Evolutionary conservation across 805 yeast genomes (phyloP), one percentile per base, ranked within the genome.

Genomic region (Sporopachydermia lactativora): DNA sequence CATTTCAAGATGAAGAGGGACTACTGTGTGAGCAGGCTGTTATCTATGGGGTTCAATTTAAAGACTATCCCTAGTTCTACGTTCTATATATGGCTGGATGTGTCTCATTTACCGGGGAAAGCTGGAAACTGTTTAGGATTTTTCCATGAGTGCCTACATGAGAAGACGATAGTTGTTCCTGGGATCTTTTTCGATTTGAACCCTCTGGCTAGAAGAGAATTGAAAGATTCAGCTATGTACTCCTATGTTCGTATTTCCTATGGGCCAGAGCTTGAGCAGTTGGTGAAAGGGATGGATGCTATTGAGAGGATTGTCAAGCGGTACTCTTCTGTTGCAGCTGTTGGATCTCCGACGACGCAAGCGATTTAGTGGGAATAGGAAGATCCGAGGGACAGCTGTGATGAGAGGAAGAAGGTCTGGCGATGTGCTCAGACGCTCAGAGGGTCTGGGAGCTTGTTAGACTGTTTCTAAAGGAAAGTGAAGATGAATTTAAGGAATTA

Each of bases 161-260:
- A 73, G 47, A 67, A 67, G 48, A 75, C 72, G 8, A 73, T 73
- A 50, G 68, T 70, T 19, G 80, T 73, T 15, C 80, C 80, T 3
- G 80, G 80, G 2, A 73, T 73, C 46, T 73, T 73, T 60, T 73
- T 73, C 52, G 72, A 73, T 51, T 63, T 73, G 46, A 73, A 73
- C 46, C 80, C 80, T 3, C 66, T 61, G 41, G 62, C 65, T 36
- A 53, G 64, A 48, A 52, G 66, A 50, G 64, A 61, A 40, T 55
- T 73, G 40, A 72, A 64, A 43, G 80, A 73, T 46, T 73, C 71
- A 34, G 74, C 68, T 35, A 72, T 75, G 77, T 73, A 71, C 50
- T 70, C 72, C 41, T 73, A 63, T 48, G 75, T 73, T 13, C 59
- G 80, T 52, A 60, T 73, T 45, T 71, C 77, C 41, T 73, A 73